These are phyloP conservation scores for Kwoniella botswanensis DNA, from an alignment of 768 basidiomycete species.

Conservation along the genomic window DNA sequence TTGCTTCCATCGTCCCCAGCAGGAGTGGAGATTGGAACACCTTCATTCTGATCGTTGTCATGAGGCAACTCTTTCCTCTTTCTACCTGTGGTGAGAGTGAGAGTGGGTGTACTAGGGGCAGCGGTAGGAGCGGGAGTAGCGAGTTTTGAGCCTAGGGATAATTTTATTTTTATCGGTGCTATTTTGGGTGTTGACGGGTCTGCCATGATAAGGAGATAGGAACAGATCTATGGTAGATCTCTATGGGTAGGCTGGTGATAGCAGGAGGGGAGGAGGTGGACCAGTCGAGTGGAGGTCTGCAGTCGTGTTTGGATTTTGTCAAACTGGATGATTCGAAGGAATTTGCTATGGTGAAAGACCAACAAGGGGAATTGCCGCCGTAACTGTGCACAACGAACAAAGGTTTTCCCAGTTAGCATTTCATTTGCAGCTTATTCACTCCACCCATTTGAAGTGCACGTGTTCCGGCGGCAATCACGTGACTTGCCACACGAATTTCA, in stretches of 20 bases:
- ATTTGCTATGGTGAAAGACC: background rate
- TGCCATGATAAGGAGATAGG: background rate
- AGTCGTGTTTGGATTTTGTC: no score
- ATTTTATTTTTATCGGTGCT: constrained; percentile 68
- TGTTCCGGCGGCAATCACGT: background rate
- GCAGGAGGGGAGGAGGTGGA: constrained; percentile 29
- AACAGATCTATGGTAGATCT: background rate
- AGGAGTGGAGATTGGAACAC: background rate
- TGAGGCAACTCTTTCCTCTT: constrained; percentile 22
- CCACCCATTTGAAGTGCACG: background rate
- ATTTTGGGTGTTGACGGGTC: constrained; percentile 16
- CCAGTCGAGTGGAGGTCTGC: constrained; percentile 38
- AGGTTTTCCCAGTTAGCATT: background rate
- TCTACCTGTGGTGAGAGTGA: constrained; percentile 10
- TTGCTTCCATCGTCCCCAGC: constrained; percentile 3
- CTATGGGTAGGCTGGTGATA: background rate
- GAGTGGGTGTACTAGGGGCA: constrained; percentile 10
- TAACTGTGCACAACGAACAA: background rate
- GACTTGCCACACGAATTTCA: background rate
- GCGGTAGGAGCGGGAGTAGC: constrained; percentile 3
- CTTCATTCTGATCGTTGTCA: background rate
- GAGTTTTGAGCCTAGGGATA: constrained; percentile 23
- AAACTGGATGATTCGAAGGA: background rate
- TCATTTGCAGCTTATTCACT: background rate
- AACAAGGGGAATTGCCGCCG: constrained; percentile 17